phyloP scores from a whole-genome alignment of 1,284 basidiomycete genomes.

The Vanrija sp. region DNA sequence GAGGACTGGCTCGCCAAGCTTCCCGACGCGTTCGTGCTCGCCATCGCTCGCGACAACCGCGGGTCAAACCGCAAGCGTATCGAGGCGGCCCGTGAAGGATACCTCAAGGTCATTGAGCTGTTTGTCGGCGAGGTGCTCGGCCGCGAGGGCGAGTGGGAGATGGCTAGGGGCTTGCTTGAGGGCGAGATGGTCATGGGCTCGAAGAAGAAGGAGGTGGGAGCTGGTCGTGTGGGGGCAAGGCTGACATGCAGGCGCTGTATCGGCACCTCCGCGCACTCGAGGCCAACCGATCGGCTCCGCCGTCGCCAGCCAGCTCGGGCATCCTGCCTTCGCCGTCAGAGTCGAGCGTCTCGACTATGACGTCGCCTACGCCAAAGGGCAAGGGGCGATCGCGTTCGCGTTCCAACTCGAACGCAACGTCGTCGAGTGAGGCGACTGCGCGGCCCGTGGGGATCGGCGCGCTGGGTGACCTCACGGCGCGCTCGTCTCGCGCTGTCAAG shows the following conservation, averaged over 20 bases:
- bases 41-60: conserved; percentile 21
- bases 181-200: conserved; percentile 39
- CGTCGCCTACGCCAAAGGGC: conserved; percentile 1
- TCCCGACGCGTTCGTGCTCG: conserved; percentile 30
- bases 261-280: conserved; percentile 34
- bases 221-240: not conserved
- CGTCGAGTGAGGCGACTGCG: conserved; percentile 15
- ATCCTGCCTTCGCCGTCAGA: conserved; percentile 25
- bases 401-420: not conserved
- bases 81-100: conserved; percentile 39
- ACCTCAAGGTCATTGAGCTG: conserved; percentile 43
- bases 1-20: conserved; percentile 38
- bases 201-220: conserved; percentile 44
- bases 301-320: conserved; percentile 19
- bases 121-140: conserved; percentile 44
- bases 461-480: not conserved
- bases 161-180: conserved; percentile 43
- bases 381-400: conserved; percentile 6
- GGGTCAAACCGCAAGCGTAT: conserved; percentile 20
- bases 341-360: not conserved
- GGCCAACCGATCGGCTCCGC: conserved; percentile 12
- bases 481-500: not conserved
- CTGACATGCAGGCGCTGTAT: conserved; percentile 28
- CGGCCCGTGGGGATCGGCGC: conserved; percentile 1
- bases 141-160: conserved; percentile 45